Evolutionary conservation across 345 rosid species (phyloP).

Genomic region (Bruguiera parviflora): DNA sequence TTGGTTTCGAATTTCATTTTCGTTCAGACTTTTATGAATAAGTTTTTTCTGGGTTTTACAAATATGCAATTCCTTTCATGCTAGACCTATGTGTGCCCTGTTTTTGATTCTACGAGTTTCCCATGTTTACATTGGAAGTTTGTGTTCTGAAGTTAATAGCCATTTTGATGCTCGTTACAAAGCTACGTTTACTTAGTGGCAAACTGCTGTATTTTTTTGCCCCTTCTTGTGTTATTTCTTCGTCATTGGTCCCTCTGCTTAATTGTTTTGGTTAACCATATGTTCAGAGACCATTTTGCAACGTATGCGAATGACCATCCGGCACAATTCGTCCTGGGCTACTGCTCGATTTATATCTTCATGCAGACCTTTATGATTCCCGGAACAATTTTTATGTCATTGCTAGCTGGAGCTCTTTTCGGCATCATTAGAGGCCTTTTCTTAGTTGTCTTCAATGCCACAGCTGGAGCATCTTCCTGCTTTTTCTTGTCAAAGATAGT

Average conservation of each 20-base stretch:
- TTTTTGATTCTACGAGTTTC: neutral
- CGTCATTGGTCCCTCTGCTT: neutral
- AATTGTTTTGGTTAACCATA: conserved; percentile 3
- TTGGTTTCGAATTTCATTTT: neutral
- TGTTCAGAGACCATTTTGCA: conserved; percentile 74
- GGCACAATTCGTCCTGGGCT: conserved; percentile 76
- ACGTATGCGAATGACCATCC: conserved; percentile 74
- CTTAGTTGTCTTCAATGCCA: conserved; percentile 85
- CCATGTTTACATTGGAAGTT: neutral
- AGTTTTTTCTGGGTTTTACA: neutral
- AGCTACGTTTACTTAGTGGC: neutral
- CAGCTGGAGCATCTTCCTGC: conserved; percentile 93
- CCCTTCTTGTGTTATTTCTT: neutral
- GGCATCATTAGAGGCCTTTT: conserved; percentile 81
- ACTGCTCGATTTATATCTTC: conserved; percentile 92
- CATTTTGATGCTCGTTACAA: neutral
- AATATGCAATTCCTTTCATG: neutral
- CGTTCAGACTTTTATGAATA: neutral
- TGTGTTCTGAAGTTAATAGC: neutral
- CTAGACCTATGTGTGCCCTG: neutral
- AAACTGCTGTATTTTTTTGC: neutral
- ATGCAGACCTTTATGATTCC: conserved; percentile 99
- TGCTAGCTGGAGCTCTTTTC: conserved; percentile 96
- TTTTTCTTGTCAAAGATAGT: conserved; percentile 85
- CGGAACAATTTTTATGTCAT: conserved; percentile 96